Conservation (phyloP, 352 stramenopile genomes). For the Pseudoperonospora humuli region DNA sequence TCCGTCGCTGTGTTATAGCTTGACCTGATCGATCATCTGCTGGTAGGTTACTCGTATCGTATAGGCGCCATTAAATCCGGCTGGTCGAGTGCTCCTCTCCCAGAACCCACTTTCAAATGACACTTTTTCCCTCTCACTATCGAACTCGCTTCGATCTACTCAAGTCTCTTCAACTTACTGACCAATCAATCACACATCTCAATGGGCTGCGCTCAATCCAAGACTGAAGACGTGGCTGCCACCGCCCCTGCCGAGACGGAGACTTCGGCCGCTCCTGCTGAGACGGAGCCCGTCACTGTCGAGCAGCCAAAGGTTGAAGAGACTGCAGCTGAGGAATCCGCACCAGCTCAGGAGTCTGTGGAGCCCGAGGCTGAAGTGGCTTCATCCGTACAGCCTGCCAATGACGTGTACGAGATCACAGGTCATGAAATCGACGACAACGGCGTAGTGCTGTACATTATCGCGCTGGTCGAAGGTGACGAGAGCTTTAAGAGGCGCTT, state of each 20-base stretch:
- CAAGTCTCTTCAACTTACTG: slow-evolving; percentile 9
- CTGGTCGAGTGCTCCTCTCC: slow-evolving; percentile 7
- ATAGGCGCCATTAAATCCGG: too few species aligned
- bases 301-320: slow-evolving; percentile 8
- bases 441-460: slow-evolving; percentile 63
- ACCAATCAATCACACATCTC: slow-evolving; percentile 7
- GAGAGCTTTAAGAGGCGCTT: slow-evolving; percentile 57
- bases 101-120: too few species aligned
- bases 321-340: slow-evolving; percentile 1
- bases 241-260: slow-evolving; percentile 14
- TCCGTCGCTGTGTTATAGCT: too few species aligned
- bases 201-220: slow-evolving; percentile 73
- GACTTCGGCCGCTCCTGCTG: neutral
- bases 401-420: slow-evolving; percentile 35
- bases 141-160: slow-evolving; percentile 22
- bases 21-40: too few species aligned
- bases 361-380: slow-evolving; percentile 14
- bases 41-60: too few species aligned
- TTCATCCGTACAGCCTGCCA: slow-evolving; percentile 1
- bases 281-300: neutral
- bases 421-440: slow-evolving; percentile 54
- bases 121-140: slow-evolving; percentile 21
- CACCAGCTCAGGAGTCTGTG: neutral
- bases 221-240: slow-evolving; percentile 31
- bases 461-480: slow-evolving; percentile 35